These are phyloP conservation scores for Blastobotrys muscicola DNA, from an alignment of 805 yeast species.

Conservation along the genomic window DNA sequence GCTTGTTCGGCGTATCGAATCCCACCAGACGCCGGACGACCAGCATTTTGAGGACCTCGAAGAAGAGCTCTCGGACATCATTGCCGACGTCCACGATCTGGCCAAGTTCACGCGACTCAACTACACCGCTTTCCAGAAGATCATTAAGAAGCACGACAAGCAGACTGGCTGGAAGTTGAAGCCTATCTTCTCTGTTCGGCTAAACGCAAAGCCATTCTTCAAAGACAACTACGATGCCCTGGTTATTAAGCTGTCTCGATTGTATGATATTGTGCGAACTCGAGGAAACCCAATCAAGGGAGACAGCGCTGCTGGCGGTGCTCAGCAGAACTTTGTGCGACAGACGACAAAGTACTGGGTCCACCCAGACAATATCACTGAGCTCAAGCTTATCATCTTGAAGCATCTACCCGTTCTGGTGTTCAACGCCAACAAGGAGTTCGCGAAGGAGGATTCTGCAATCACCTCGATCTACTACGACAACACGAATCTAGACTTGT, in stretches of 20 bases:
- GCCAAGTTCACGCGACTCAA: constrained; percentile 89
- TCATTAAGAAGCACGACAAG: constrained; percentile 94
- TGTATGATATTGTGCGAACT: constrained; percentile 89
- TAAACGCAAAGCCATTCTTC: constrained; percentile 90
- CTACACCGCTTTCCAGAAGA: constrained; percentile 95
- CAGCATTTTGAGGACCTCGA: constrained; percentile 66
- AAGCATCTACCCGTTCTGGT: constrained; percentile 96
- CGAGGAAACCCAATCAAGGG: constrained; percentile 93
- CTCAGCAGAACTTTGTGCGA: constrained; percentile 95
- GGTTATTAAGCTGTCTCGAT: constrained; percentile 79
- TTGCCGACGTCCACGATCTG: constrained; percentile 94
- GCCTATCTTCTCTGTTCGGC: constrained; percentile 88
- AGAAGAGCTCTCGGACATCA: constrained; percentile 72
- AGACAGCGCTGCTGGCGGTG: constrained; percentile 96
- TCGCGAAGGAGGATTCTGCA: constrained; percentile 89
- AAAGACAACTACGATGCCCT: constrained; percentile 87
- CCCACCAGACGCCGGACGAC: constrained; percentile 42
- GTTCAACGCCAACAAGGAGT: constrained; percentile 92
- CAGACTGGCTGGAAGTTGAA: constrained; percentile 68
- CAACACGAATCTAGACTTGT: constrained; percentile 78
- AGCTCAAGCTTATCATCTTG: constrained; percentile 80
- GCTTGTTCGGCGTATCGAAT: constrained; percentile 48
- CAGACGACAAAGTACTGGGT: constrained; percentile 99
- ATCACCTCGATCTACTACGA: constrained; percentile 96
- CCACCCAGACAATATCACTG: constrained; percentile 96